Percentiles rank a stretch among this genome's conserved stretches.
phyloP scores from a whole-genome alignment of 257 asterid species.

The Jaltomata sinuosa region DNA sequence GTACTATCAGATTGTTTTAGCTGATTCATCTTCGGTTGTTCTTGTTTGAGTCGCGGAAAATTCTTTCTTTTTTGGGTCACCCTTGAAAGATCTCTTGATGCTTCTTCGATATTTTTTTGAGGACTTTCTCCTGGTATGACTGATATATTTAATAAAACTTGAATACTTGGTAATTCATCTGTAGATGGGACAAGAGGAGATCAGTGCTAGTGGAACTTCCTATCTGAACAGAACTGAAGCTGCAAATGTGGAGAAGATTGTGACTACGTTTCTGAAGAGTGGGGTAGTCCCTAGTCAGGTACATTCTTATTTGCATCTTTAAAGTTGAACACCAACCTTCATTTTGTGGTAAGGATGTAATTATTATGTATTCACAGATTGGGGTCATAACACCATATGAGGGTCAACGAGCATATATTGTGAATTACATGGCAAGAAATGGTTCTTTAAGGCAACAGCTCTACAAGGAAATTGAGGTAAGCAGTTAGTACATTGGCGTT shows the following conservation, averaged over 20 bases:
- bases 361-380: conserved; percentile 30
- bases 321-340: neutral
- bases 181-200: conserved; percentile 99
- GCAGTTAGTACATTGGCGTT: neutral
- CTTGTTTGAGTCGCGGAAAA: neutral
- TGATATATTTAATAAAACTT: neutral
- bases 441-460: conserved; percentile 96
- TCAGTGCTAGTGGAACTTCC: conserved; percentile 98
- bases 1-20: conserved; percentile 16
- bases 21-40: neutral
- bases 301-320: neutral
- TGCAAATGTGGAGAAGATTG: conserved; percentile 95
- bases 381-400: conserved; percentile 99
- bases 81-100: neutral
- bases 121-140: neutral
- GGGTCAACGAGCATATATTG: conserved; percentile 98
- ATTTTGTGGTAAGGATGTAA: neutral
- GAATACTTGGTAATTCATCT: conserved; percentile 3
- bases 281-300: conserved; percentile 99
- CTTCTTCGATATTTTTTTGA: neutral
- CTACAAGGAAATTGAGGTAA: conserved; percentile 97
- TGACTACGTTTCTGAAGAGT: conserved; percentile 92
- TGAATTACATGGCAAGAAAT: conserved; percentile 92
- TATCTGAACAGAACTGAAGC: conserved; percentile 96
- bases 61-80: neutral